Percentiles rank a stretch among this genome's conserved stretches.
phyloP scores from a whole-genome alignment of 495 filamentous ascomycete species.

The Talaromyces ruber region DNA sequence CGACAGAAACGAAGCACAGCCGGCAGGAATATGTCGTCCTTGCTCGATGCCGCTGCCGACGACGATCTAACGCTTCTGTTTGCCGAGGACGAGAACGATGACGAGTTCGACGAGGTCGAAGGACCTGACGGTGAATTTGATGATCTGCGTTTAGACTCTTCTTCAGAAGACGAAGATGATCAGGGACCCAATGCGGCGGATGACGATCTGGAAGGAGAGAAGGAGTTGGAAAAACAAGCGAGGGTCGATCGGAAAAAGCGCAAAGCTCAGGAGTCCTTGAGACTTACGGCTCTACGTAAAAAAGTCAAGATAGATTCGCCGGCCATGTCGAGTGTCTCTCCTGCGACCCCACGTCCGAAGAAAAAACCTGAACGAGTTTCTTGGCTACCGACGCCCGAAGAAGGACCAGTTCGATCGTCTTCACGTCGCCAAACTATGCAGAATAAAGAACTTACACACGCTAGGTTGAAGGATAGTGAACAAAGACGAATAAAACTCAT shows the following conservation, averaged over 20 bases:
- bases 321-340: constrained; percentile 28
- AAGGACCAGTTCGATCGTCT: constrained; percentile 74
- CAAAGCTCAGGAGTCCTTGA: constrained; percentile 53
- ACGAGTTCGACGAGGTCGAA: constrained; percentile 61
- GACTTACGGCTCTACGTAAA: constrained; percentile 43
- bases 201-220: constrained; percentile 52
- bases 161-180: constrained; percentile 65
- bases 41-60: constrained; percentile 69
- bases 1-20: constrained; percentile 78
- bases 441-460: constrained; percentile 75
- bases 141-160: constrained; percentile 75
- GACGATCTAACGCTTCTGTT: constrained; percentile 77
- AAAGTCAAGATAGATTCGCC: constrained; percentile 59
- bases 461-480: constrained; percentile 76
- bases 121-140: constrained; percentile 59
- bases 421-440: constrained; percentile 73
- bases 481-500: constrained; percentile 68
- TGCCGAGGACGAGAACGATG: constrained; percentile 78
- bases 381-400: constrained; percentile 74
- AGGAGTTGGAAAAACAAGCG: constrained; percentile 58
- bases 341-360: constrained; percentile 56
- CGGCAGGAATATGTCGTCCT: constrained; percentile 71
- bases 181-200: constrained; percentile 56
- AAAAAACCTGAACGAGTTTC: constrained; percentile 91
- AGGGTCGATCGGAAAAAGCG: constrained; percentile 59